Evolutionary conservation across 306 rosid species (phyloP).

Genomic region (Rosa rugosa): DNA sequence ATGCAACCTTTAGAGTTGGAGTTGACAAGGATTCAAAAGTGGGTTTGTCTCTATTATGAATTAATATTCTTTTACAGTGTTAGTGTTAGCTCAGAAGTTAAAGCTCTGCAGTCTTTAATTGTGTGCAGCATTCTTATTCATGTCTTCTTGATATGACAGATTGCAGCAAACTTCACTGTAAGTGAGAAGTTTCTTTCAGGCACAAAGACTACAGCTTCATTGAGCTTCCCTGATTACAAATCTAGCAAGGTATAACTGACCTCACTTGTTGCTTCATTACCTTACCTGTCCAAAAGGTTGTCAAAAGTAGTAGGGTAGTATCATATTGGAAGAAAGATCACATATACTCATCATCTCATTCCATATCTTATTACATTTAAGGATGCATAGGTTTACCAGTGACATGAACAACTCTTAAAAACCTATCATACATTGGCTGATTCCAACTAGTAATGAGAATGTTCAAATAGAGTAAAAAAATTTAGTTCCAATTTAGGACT

Average conservation of each 20-base stretch:
- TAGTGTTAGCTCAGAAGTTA: not conserved
- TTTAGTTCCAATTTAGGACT: not conserved
- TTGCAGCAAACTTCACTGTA: conserved; percentile 1
- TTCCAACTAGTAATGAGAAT: not conserved
- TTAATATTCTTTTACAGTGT: not conserved
- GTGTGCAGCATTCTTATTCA: not conserved
- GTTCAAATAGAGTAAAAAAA: not conserved
- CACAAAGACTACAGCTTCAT: conserved; percentile 13
- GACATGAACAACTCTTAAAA: not conserved
- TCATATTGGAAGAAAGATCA: too few relatives aligned
- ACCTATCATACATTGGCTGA: not conserved
- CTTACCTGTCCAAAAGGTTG: too few relatives aligned
- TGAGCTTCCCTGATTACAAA: conserved; percentile 20
- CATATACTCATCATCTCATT: too few relatives aligned
- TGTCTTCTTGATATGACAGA: conserved; percentile 3
- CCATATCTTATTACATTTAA: not conserved
- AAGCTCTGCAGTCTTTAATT: not conserved
- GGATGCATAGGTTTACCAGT: not conserved
- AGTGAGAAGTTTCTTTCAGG: conserved; percentile 7
- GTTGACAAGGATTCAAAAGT: conserved; percentile 10
- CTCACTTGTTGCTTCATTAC: not conserved
- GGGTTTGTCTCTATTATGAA: not conserved
- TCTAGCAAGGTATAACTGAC: conserved; percentile 23
- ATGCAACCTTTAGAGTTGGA: not conserved
- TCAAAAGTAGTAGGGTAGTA: too few relatives aligned